Base-by-base conservation (phyloP, 2,329 filamentous ascomycete genomes). In the Sporothrix euskadiensis region DNA sequence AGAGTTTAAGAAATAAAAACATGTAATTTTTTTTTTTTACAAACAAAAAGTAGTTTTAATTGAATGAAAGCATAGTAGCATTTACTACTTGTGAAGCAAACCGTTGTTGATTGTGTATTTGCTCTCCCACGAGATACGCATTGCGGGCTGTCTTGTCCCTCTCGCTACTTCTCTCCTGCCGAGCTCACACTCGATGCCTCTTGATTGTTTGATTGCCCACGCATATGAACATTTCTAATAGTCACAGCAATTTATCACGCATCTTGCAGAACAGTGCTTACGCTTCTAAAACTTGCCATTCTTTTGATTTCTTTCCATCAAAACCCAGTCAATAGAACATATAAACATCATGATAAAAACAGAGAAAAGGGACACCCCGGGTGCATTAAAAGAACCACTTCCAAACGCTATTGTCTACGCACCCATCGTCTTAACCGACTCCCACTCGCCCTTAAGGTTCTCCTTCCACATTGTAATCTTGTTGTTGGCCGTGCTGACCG, bases 401-500 rank as follows among this genome's bases (percentile, higher is more conserved):
- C 1, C 10, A 61, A 16, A n/a, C 35, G 49, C 49, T 4, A 1
- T 39, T 30, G 1, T 12, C 52, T 75, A 77, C 65, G 70, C 52
- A 3, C 76, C 95, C 81, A 99, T 94, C 74, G 93, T 94, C 88
- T 97, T 98, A 77, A 98, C 93, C 79, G 92, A 93, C 83, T 98
- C 94, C 96, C 96, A 99, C 80, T 97, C 93, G 72, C 96, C 96
- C 81, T 92, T 92, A 78, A 99, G 85, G 81, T 97, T 97, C 88
- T 99, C 96, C 88, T 98, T 99, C 95, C 95, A 99, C 82, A 99
- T 83, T 71, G 92, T 97, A 73, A 99, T 94, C 84, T 97, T 94
- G 86, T 99, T 99, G 83, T 99, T 95, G 35, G 92, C 93, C 54
- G 94, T 94, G 80, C 92, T 96, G 75, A 98, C 94, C 10, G 96